Percentiles rank a stretch among this genome's conserved stretches.
These are phyloP conservation scores for Eutrema yunnanense DNA, from an alignment of 345 rosid genomes.

Conservation along the genomic window DNA sequence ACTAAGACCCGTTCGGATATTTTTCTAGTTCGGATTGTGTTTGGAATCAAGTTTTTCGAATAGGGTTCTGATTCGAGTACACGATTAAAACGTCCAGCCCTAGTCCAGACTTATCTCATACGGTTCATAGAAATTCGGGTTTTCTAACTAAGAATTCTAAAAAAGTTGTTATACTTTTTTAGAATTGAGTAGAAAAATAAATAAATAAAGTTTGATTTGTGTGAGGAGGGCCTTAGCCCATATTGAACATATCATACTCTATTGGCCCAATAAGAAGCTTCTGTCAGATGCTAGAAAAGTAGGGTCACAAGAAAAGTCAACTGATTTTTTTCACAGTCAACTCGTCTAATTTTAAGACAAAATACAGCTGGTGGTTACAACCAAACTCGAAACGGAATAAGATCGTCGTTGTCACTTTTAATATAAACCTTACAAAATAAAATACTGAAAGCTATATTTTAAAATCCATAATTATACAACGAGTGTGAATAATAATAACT, in stretches of 20 bases:
- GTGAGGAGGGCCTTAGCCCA: not conserved
- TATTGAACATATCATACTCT: not conserved
- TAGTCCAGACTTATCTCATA: too few relatives aligned
- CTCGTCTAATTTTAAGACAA: slow-evolving; percentile 2
- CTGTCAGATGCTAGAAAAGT: not conserved
- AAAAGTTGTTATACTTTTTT: too few relatives aligned
- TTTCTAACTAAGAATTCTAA: too few relatives aligned
- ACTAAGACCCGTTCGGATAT: too few relatives aligned
- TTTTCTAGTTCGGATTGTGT: too few relatives aligned
- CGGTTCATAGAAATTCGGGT: too few relatives aligned
- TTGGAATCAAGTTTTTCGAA: too few relatives aligned
- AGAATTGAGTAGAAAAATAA: too few relatives aligned
- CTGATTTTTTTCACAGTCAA: not conserved
- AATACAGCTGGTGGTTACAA: slow-evolving; percentile 21
- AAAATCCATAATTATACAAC: slow-evolving; percentile 7
- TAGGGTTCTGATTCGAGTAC: rapidly evolving
- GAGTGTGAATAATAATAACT: slow-evolving; percentile 7
- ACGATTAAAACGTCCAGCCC: too few relatives aligned
- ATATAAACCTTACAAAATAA: not conserved
- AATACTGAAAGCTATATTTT: not conserved
- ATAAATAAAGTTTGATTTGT: too few relatives aligned
- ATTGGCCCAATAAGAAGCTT: not conserved
- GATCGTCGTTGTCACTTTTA: slow-evolving; percentile 1
- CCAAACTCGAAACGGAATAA: slow-evolving; percentile 15
- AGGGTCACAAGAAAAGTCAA: slow-evolving; percentile 8